These are phyloP conservation scores for Psilocybe mexicana DNA, from an alignment of 1,284 basidiomycete genomes.

Conservation along the genomic window DNA sequence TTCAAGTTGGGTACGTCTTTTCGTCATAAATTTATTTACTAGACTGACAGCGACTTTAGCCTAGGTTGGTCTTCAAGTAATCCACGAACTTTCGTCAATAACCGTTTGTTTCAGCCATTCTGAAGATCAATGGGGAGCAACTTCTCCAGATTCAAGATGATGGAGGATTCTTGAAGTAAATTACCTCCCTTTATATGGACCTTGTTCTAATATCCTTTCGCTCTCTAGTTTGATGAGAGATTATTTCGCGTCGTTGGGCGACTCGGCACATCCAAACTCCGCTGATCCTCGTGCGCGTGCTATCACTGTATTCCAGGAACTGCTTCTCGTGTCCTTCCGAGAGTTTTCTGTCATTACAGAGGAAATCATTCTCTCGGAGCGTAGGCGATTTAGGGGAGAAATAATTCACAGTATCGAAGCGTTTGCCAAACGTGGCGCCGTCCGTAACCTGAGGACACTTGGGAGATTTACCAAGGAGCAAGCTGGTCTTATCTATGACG, in stretches of 20 bases:
- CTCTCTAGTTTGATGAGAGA: conserved; percentile 80
- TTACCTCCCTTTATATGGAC: conserved; percentile 3
- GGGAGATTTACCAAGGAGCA: conserved; percentile 89
- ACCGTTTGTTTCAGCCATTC: conserved; percentile 65
- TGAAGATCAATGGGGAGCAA: conserved; percentile 97
- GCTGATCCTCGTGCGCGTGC: conserved; percentile 88
- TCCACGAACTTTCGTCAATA: not conserved
- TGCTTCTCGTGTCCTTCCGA: conserved; percentile 93
- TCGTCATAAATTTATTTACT: not conserved
- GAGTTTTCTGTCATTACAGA: conserved; percentile 98
- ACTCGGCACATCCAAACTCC: conserved; percentile 92
- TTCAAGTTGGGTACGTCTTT: conserved; percentile 86
- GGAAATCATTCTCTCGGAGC: conserved; percentile 89
- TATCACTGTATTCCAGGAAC: conserved; percentile 97
- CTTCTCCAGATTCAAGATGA: conserved; percentile 96
- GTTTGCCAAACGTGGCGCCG: conserved; percentile 93
- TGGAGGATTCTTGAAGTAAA: conserved; percentile 92
- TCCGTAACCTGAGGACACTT: conserved; percentile 85
- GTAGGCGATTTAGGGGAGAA: conserved; percentile 85
- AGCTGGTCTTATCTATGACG: conserved; percentile 88
- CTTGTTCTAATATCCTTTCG: conserved; percentile 4
- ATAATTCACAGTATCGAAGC: conserved; percentile 94
- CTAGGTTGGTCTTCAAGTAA: conserved; percentile 28
- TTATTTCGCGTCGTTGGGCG: conserved; percentile 93
- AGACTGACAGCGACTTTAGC: conserved; percentile 22